Evolutionary conservation across 73 alveolate genomes (phyloP).

Genomic region (Paramecium biaurelia): DNA sequence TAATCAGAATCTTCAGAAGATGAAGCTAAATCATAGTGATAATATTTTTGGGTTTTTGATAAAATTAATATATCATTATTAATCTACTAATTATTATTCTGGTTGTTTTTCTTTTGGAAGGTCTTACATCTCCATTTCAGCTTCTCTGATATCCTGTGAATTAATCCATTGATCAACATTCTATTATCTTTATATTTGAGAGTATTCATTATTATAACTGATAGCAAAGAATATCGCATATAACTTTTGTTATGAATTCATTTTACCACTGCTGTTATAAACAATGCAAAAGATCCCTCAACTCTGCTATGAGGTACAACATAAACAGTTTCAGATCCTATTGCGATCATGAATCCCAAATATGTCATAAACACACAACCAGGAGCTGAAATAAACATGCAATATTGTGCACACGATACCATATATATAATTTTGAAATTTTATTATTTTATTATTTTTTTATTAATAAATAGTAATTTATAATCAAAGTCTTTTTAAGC

Average conservation of each 20-base stretch:
- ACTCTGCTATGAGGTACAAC: constrained; percentile 21
- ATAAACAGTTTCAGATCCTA: constrained; percentile 33
- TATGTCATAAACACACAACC: constrained; percentile 43
- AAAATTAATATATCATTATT: not conserved
- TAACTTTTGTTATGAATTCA: not conserved
- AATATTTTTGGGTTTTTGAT: not conserved
- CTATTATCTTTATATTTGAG: constrained; percentile 16
- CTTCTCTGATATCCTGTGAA: not conserved
- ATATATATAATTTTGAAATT: not conserved
- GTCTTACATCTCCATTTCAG: constrained; percentile 10
- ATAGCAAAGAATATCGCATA: constrained; percentile 37
- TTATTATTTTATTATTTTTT: not conserved
- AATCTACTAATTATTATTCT: not conserved
- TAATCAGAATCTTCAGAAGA: not conserved
- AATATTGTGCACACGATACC: constrained; percentile 53
- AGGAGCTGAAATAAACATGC: constrained; percentile 57
- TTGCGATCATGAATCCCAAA: constrained; percentile 31
- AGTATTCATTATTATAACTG: constrained; percentile 45
- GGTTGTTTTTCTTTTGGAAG: not conserved
- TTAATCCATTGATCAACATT: constrained; percentile 34
- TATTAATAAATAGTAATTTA: not conserved
- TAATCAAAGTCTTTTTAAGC: not conserved
- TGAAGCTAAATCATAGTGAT: not conserved
- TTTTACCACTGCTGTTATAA: constrained; percentile 39
- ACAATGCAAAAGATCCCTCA: constrained; percentile 48